Conservation (phyloP, 495 filamentous ascomycete genomes). For the Penicillium alfredii region DNA sequence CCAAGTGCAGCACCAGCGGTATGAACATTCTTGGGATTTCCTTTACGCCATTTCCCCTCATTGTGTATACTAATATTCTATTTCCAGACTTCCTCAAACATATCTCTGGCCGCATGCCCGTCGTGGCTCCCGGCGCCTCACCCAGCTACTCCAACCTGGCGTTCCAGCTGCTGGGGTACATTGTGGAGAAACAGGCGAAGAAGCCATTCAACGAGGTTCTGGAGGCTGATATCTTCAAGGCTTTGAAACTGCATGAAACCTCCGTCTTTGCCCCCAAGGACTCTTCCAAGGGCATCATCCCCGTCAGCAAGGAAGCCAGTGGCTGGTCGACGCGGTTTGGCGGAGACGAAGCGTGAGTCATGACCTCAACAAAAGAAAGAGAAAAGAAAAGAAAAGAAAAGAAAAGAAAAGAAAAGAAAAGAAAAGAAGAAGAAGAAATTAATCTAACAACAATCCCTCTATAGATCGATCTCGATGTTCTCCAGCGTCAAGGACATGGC, state of each 20-base stretch:
- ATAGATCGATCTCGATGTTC: conserved; percentile 21
- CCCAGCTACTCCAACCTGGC: conserved; percentile 53
- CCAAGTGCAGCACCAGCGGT: conserved; percentile 7
- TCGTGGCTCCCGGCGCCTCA: conserved; percentile 19
- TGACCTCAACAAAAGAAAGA: conserved; percentile 10
- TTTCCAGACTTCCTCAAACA: conserved; percentile 7
- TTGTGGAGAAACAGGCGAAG: conserved; percentile 45
- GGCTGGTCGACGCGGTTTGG: conserved; percentile 11
- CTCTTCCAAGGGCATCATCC: conserved; percentile 35
- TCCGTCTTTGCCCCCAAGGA: conserved; percentile 35
- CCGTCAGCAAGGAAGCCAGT: conserved; percentile 19
- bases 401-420: too few species aligned
- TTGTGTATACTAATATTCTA: too few species aligned
- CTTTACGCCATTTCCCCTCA: neutral
- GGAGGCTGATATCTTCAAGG: conserved; percentile 31
- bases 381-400: too few species aligned
- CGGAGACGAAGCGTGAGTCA: conserved; percentile 21
- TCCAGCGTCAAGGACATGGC: conserved; percentile 24
- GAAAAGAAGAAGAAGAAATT: too few species aligned
- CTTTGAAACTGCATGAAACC: conserved; percentile 35
- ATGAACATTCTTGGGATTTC: neutral
- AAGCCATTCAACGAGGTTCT: conserved; percentile 37
- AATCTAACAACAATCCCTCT: conserved; percentile 8
- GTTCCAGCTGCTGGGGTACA: conserved; percentile 49
- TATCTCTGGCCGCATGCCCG: conserved; percentile 1